Conservation (phyloP, 1,139 yeast genomes). For the Candida sp. region DNA sequence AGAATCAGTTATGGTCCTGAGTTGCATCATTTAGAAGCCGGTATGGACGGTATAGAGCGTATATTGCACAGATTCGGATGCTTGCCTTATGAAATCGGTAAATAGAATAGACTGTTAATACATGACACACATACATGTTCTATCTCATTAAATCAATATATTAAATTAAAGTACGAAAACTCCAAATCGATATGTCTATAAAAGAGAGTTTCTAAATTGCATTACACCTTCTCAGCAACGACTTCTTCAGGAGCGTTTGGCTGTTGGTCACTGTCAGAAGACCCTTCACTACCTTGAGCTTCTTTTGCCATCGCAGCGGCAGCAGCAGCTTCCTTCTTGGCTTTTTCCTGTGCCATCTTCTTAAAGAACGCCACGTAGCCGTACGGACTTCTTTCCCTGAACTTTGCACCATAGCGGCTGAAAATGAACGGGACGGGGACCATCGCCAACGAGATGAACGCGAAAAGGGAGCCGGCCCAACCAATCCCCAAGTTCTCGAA, state of each 20-base stretch:
- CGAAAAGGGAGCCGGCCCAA: constrained; percentile 44
- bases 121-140: not conserved
- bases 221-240: constrained; percentile 13
- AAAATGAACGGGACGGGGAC: constrained; percentile 51
- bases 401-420: constrained; percentile 54
- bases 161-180: not conserved
- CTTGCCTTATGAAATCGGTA: constrained; percentile 21
- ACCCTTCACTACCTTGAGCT: not conserved
- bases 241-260: constrained; percentile 3
- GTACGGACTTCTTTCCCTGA: constrained; percentile 59
- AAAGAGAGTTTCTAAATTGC: not conserved
- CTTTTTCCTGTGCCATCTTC: constrained; percentile 29
- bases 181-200: not conserved
- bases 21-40: constrained; percentile 52
- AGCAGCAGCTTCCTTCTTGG: constrained; percentile 15
- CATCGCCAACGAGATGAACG: constrained; percentile 35
- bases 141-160: not conserved
- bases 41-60: constrained; percentile 71
- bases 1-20: constrained; percentile 72
- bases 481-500: constrained; percentile 38
- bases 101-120: not conserved
- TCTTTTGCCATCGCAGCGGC: constrained; percentile 5
- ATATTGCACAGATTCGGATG: constrained; percentile 52
- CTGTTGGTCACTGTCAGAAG: not conserved
- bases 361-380: constrained; percentile 59